Percentiles rank a stretch among this genome's conserved stretches.
phyloP scores from a whole-genome alignment of 75 land plant species.

The Larix kaempferi region DNA sequence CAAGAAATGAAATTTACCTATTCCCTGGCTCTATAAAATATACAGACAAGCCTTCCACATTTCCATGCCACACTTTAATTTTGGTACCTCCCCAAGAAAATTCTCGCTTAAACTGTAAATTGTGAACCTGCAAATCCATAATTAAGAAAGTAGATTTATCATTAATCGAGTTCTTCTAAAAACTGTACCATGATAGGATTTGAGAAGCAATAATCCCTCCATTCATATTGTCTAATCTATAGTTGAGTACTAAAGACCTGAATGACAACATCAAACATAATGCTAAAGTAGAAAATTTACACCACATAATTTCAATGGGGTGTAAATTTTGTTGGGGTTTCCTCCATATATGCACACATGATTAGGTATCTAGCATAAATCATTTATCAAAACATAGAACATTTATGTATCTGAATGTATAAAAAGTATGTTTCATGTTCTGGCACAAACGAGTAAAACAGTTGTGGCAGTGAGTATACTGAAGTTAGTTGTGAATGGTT shows the following conservation, averaged over 20 bases:
- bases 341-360: neutral
- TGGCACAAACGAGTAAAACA: too few relatives aligned
- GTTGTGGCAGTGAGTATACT: too few relatives aligned
- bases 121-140: constrained; percentile 45
- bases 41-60: constrained; percentile 80
- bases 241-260: neutral
- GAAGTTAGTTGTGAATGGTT: too few relatives aligned
- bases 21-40: constrained; percentile 87
- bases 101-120: constrained; percentile 37
- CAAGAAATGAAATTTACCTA: constrained; percentile 46
- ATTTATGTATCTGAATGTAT: too few relatives aligned
- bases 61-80: constrained; percentile 84
- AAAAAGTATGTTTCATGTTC: too few relatives aligned
- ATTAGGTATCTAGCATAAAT: neutral
- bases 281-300: neutral
- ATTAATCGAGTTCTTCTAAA: neutral
- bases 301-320: neutral
- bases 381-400: too few relatives aligned
- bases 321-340: neutral
- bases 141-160: neutral
- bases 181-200: neutral
- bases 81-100: constrained; percentile 70
- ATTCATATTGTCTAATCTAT: neutral
- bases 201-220: neutral
- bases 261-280: neutral